Base-by-base conservation (phyloP, 2,329 filamentous ascomycete genomes). In the Simplicillium aogashimaense region DNA sequence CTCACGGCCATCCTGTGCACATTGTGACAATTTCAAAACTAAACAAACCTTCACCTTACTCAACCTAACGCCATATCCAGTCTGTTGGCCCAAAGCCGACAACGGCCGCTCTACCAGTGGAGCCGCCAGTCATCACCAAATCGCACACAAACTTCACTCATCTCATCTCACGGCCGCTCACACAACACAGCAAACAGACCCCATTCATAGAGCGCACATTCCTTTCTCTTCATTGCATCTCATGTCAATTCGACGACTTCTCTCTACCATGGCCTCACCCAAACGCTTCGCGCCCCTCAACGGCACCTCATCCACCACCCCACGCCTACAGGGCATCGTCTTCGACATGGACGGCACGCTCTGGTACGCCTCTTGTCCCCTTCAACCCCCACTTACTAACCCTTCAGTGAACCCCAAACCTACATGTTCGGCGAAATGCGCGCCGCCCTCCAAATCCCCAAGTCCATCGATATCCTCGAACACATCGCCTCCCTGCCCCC, bases 301-400 rank as follows among this genome's bases (percentile, higher is more conserved):
- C 15, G 60, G 58, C 7, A 49, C 52, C 9, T 39, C 57, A 3
- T 49, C 53, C 17, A 54, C 55, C 8, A 55, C 60, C 16, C 72
- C 72, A 2, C 64, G 56, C 42, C 59, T 83, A 20, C 67, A 68
- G 44, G 79, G 79, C 3, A 63, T 83, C 2, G 71, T 97, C 12
- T 97, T 97, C 62, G 90, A 98, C 64, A 86, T 98, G 47, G 90
- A 98, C 60, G 90, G 90, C 3, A 98, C 90, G 17, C 64, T 97
- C 44, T 95, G 83, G 89, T 94, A 64, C 35, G 37, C 32, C 29
- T 41, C 40, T 37, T 38, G 29, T 49, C 54, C 40, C 15, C 35
- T 35, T 38, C 13, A n/a, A 32, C 30, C 30, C 15, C 11, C 12
- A 13, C 30, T 7, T 12, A n/a, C 30, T 32, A 4, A 32, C 30